Conservation (phyloP, 108 stramenopile genomes). For the Skeletonema menzelii region DNA sequence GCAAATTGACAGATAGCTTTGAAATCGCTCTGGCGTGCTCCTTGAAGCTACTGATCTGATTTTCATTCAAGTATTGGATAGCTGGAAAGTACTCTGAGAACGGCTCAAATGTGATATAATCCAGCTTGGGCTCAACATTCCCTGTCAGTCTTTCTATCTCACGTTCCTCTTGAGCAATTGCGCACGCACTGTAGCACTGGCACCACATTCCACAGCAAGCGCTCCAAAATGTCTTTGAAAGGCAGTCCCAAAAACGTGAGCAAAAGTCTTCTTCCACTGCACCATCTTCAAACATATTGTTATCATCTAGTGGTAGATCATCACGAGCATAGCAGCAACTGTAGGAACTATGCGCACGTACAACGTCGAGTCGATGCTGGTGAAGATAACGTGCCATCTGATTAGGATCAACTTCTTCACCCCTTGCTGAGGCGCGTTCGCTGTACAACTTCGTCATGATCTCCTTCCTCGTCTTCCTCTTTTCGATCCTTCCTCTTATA, state of each 20-base stretch:
- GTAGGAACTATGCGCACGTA: conserved; percentile 20
- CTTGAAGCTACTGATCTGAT: conserved; percentile 16
- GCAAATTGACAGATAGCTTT: conserved; percentile 31
- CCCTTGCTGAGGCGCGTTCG: conserved; percentile 20
- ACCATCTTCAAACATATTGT: background rate
- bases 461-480: conserved; percentile 15
- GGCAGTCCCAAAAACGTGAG: conserved; percentile 38
- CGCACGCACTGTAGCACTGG: conserved; percentile 47
- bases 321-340: conserved; percentile 37
- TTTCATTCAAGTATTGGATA: conserved; percentile 26
- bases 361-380: conserved; percentile 10
- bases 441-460: conserved; percentile 44
- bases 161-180: conserved; percentile 46
- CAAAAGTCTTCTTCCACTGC: conserved; percentile 32
- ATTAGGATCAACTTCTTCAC: conserved; percentile 20
- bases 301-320: conserved; percentile 18
- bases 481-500: conserved; percentile 2
- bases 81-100: conserved; percentile 42
- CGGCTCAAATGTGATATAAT: conserved; percentile 50
- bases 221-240: conserved; percentile 33
- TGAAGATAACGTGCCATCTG: conserved; percentile 19
- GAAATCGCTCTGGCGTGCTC: conserved; percentile 26
- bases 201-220: conserved; percentile 49
- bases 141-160: conserved; percentile 40
- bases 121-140: conserved; percentile 29